phyloP scores from a whole-genome alignment of 73 alveolate genomes.

The Tetrahymena malaccensis region DNA sequence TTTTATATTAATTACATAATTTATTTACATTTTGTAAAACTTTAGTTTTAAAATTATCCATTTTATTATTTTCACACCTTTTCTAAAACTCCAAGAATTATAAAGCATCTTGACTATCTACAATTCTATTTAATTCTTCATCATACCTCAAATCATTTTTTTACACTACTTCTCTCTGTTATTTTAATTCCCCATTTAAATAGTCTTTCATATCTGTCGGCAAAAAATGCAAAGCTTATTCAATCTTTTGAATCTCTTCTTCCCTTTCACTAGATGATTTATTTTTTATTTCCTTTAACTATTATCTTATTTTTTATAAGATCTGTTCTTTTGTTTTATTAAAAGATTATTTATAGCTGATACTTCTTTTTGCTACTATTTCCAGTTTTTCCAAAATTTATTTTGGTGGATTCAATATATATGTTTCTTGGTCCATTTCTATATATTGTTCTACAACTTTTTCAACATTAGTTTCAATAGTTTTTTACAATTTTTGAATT shows the following conservation, averaged over 20 bases:
- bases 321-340: not conserved
- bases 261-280: not conserved
- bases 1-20: not conserved
- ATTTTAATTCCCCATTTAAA: not conserved
- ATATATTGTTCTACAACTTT: not conserved
- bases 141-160: not conserved
- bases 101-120: not conserved
- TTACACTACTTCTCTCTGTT: not conserved
- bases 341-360: not conserved
- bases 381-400: not conserved
- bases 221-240: not conserved
- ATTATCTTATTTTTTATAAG: not conserved
- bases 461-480: not conserved
- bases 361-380: not conserved
- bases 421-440: not conserved
- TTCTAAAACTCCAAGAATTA: too few relatives aligned
- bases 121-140: not conserved
- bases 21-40: not conserved
- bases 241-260: not conserved
- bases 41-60: not conserved
- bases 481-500: not conserved
- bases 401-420: not conserved
- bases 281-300: too few relatives aligned
- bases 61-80: not conserved
- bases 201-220: not conserved